Base-by-base conservation (phyloP, 768 basidiomycete genomes). In the Cantharellus anzutake region DNA sequence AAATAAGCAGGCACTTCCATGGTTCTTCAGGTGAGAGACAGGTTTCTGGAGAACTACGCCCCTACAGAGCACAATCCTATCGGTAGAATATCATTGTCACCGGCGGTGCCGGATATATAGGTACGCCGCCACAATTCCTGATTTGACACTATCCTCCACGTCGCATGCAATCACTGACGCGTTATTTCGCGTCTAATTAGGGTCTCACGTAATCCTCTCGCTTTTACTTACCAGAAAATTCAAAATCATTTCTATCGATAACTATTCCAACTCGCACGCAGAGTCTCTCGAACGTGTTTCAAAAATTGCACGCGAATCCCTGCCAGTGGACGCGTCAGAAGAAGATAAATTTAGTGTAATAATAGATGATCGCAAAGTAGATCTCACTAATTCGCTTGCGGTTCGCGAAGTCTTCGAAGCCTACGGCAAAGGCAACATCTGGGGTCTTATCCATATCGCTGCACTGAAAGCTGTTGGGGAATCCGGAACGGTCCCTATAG, bases 391-490 rank as follows among this genome's bases (percentile, higher is more conserved):
- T 56, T 73, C 78, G 37, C 79, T 78, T 2, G 77, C 89, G 66
- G 76, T 98, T 61, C 78, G 82, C 60, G 72, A 74, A 14, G 80
- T 98, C 4, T 98, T 98, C 63, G 79, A 83, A 60, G 76, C 79
- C 63, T 94, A 94, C 70, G 81, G 80, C 58, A 83, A 87, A 66
- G 88, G 87, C 20, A 88, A 88, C 2, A 87, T 99, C 63, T 97
- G 91, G 88, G 96, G 93, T 57, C 90, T 97, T 34, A 75, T 99
- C 59, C 96, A 98, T 70, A 80, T 99, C 60, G 96, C 94, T 29
- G 96, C 96, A 3, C 83, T 87, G 75, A 99, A 99, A 75, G 91
- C 93, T 20, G 96, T 99, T 55, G 96, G 96, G 50, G 96, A 99
- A 71, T 93, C 90, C 14, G 84, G 84, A 16, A 87, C 96, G 72